Evolutionary conservation across 129 eudicot genomes (phyloP).

Genomic region (Tanacetum coccineum): DNA sequence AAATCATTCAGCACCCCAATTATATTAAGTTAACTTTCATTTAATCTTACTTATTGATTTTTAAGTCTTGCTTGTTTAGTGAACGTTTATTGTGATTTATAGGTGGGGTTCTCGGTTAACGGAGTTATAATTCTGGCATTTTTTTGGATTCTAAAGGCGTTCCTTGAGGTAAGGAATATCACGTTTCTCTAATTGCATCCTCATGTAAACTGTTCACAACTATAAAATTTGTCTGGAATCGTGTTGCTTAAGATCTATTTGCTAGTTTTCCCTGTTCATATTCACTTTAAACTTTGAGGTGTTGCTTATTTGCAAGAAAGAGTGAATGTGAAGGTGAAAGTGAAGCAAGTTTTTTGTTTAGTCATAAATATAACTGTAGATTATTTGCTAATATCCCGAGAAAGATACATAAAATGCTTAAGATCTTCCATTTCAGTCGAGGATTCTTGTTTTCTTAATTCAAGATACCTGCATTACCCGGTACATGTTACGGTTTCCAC

Average conservation of each 20-base stretch:
- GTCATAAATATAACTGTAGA: neutral
- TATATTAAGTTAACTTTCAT: slow-evolving; percentile 11
- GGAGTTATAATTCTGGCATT: slow-evolving; percentile 84
- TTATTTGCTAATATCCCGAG: neutral
- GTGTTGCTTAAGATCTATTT: neutral
- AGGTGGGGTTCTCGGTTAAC: slow-evolving; percentile 95
- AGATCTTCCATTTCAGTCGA: neutral
- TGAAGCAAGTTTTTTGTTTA: neutral
- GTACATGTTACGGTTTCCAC: slow-evolving; percentile 5
- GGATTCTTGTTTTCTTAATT: neutral
- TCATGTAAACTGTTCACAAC: slow-evolving; percentile 10
- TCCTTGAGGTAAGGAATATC: slow-evolving; percentile 59
- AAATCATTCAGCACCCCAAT: too few relatives aligned
- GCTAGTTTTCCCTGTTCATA: too few relatives aligned
- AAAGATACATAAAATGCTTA: neutral
- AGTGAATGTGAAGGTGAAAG: neutral
- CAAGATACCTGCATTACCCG: neutral
- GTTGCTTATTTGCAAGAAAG: slow-evolving; percentile 14
- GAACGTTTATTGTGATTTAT: neutral
- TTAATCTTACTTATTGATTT: slow-evolving; percentile 6
- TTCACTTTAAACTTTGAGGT: too few relatives aligned
- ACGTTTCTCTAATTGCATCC: slow-evolving; percentile 17
- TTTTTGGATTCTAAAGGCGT: slow-evolving; percentile 87
- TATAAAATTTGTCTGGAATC: neutral
- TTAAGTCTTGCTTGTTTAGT: neutral